Evolutionary conservation across 2,329 filamentous ascomycete species (phyloP), one percentile per base, ranked within the genome.

Genomic region (Colletotrichum sp.): DNA sequence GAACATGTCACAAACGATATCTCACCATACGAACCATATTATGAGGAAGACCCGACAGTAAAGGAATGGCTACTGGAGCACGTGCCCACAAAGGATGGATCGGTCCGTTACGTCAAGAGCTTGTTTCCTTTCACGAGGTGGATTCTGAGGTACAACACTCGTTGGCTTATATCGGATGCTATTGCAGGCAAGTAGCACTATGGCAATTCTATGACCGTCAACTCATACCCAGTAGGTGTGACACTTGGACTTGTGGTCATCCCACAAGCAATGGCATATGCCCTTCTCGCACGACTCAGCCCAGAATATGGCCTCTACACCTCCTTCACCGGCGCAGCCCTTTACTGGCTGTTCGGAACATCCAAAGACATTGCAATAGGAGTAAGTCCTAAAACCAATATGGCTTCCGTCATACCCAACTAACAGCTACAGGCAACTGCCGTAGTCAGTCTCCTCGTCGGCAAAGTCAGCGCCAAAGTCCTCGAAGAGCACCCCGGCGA

Each of bases 301-400:
- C 89, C 92, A 3, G 90, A 95, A 79, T 96, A 91, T 80, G 95
- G 95, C 30, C 87, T 96, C 0, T 96, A 96, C 84, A 95, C 95
- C 0, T 96, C 94, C 1, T 96, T 96, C 81, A 94, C 95, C 82
- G 95, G 95, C 64, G 94, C 95, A 21, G 85, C 95, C 69, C 88
- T 95, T 64, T 96, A 96, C 85, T 96, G 94, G 94, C 90, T 95
- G 71, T 96, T 96, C 81, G 95, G 94, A 39, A 96, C 94, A 0
- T 96, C 95, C 3, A 96, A 95, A 81, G 95, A 96, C 82, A 95
- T 96, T 81, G 95, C 94, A 6, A 96, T 96, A 74, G 94, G 94
- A 28, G 87, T 88, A 83, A 52, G 86, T 9, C 34, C 13, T 12
- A 28, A 3, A 3, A 6, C 26, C 24, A 16, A 12, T 8, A 12